Conservation (phyloP, 1,284 basidiomycete genomes). For the Microbotryomycetes sp. region DNA sequence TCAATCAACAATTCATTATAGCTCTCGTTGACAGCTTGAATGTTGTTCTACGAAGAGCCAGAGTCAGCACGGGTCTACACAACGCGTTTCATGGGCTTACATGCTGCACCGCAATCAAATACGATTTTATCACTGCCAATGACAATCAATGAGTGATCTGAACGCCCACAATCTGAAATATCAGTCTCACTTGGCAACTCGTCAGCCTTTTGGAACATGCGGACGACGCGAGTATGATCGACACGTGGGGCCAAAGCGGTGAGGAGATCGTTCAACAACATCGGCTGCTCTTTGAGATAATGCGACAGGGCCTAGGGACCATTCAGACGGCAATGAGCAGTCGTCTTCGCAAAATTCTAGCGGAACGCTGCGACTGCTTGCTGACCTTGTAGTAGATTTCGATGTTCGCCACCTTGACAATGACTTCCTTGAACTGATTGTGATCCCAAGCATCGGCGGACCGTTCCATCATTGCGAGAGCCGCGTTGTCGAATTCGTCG, state of each 20-base stretch:
- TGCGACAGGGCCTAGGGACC: conserved; percentile 62
- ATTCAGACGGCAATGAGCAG: conserved; percentile 8
- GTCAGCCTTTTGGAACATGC: conserved; percentile 80
- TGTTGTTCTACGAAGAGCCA: conserved; percentile 59
- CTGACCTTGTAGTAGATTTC: conserved; percentile 87
- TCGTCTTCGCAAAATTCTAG: background rate
- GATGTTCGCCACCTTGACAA: conserved; percentile 91
- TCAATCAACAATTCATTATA: conserved; percentile 96
- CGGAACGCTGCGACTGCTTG: too few species aligned
- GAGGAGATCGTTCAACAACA: conserved; percentile 84
- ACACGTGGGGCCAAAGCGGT: conserved; percentile 86
- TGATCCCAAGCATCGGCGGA: conserved; percentile 97
- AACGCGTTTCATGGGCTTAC: conserved; percentile 46
- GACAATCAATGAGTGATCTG: background rate
- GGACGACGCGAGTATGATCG: conserved; percentile 89
- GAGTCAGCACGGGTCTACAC: background rate
- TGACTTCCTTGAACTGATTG: conserved; percentile 95
- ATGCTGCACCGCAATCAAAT: conserved; percentile 93
- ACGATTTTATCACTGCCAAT: conserved; percentile 67
- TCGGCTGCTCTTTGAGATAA: conserved; percentile 89
- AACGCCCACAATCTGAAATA: too few species aligned
- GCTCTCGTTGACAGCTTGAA: conserved; percentile 94
- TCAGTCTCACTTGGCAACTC: conserved; percentile 68
- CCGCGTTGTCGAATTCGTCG: conserved; percentile 81
- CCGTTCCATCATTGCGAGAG: conserved; percentile 94